Base-by-base conservation (phyloP, 2,329 filamentous ascomycete genomes). In the Pseudofabraea citricarpa region DNA sequence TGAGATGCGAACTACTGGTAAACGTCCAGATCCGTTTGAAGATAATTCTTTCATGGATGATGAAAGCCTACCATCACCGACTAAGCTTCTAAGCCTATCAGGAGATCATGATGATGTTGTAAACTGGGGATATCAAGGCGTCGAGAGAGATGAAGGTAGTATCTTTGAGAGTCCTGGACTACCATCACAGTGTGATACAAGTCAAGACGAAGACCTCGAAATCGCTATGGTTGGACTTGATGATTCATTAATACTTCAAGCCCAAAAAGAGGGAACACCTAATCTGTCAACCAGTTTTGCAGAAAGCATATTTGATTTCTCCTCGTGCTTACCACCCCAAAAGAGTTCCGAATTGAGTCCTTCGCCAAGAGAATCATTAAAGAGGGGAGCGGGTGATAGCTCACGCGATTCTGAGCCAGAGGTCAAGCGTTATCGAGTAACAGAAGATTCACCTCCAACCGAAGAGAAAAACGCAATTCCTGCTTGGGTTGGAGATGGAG, bases 401-500 rank as follows among this genome's bases (percentile, higher is more conserved):
- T 6, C 21, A 29, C 47, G 43, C 19, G 49, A 47, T 12, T 21
- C 27, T 15, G 27, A 41, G n/a, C 29, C 45, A 7, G 40, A 51
- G 5, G 31, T 42, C 10, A 57, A 58, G 41, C 39, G 45, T 37
- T 50, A 48, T 19, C 50, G 48, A 40, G 18, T 49, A 9, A 38
- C 21, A 13, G 42, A 53, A 26, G 31, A 47, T 2, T 39, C 47
- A 21, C 18, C 18, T 5, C 13, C 18, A 8, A 18, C 31, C 19
- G 36, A 26, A 15, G 12, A 29, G 41, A n/a, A 21, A 31, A 38
- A 24, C 16, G 48, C 50, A 19, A 31, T 56, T 36, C 57, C 61
- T 23, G 50, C 48, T 3, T 61, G 61, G 61, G 56, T 60, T 7
- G 48, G 57, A 36, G 61, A 61, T n/a, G n/a, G n/a, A 4, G 53